Evolutionary conservation across 495 filamentous ascomycete species (phyloP).

Genomic region (Aspergillus asperescens): DNA sequence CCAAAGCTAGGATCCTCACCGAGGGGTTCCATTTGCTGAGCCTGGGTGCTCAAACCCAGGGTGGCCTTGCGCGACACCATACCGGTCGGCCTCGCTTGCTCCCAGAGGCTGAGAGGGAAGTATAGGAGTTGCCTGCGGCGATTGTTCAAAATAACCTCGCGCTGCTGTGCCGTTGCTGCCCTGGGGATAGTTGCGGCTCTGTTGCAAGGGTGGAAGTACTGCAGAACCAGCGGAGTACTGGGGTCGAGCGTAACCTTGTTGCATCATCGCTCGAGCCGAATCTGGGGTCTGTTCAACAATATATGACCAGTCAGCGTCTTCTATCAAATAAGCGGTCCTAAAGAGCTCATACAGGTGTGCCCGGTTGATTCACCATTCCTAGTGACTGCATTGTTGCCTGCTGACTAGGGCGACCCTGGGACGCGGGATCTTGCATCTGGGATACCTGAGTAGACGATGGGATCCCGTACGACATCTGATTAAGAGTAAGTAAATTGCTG

Average conservation of each 20-base stretch:
- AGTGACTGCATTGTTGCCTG: conserved; percentile 40
- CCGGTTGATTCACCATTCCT: conserved; percentile 39
- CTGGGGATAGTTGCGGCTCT: conserved; percentile 31
- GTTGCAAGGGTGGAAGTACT: conserved; percentile 39
- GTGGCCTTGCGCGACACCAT: conserved; percentile 26
- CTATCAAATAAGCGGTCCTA: conserved; percentile 20
- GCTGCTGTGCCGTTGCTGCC: conserved; percentile 29
- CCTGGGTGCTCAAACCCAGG: conserved; percentile 29
- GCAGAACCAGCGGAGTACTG: conserved; percentile 32
- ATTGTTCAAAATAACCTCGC: conserved; percentile 34
- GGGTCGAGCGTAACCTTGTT: conserved; percentile 36
- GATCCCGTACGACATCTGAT: conserved; percentile 35
- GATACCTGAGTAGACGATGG: conserved; percentile 31
- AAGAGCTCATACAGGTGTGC: conserved; percentile 41
- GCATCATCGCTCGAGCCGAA: conserved; percentile 40
- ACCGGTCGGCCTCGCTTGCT: conserved; percentile 32
- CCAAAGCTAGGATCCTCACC: conserved; percentile 16
- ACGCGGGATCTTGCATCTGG: conserved; percentile 37
- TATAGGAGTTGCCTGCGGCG: conserved; percentile 37
- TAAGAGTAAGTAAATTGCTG: conserved; percentile 14
- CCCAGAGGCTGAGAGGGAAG: conserved; percentile 37
- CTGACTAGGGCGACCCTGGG: conserved; percentile 33
- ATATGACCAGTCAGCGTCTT: conserved; percentile 28
- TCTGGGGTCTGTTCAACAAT: conserved; percentile 35
- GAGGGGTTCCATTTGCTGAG: conserved; percentile 35